Conservation (phyloP, 1,284 basidiomycete species). For the Athelia sp. region DNA sequence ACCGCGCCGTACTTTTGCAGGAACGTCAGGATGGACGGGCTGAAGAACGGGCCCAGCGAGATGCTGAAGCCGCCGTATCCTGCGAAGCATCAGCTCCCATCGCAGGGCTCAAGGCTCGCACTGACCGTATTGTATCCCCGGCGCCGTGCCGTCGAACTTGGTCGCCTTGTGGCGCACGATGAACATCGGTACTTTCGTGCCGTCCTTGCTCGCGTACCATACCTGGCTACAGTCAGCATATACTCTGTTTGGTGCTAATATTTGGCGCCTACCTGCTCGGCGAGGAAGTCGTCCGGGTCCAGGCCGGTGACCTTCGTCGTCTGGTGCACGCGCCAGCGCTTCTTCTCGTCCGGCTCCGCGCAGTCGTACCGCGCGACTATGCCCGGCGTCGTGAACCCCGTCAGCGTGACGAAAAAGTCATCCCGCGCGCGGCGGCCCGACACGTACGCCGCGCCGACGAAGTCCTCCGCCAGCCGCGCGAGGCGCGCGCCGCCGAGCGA, state of each 20-base stretch:
- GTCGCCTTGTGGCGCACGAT: constrained; percentile 75
- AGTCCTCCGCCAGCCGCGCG: constrained; percentile 56
- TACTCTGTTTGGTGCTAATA: neutral
- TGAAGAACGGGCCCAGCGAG: constrained; percentile 71
- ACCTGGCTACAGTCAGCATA: constrained; percentile 32
- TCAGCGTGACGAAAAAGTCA: constrained; percentile 68
- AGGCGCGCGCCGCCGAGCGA: constrained; percentile 54
- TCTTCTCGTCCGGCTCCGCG: constrained; percentile 33
- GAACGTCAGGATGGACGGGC: constrained; percentile 71
- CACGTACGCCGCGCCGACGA: constrained; percentile 66
- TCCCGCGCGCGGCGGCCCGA: constrained; percentile 49
- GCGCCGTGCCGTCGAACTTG: constrained; percentile 70
- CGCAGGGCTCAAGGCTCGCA: constrained; percentile 1
- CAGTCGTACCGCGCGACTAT: constrained; percentile 65
- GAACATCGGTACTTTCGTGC: constrained; percentile 84
- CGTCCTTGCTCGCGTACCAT: constrained; percentile 78
- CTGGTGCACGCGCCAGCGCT: constrained; percentile 57
- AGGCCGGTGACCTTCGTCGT: constrained; percentile 64
- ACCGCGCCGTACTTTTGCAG: constrained; percentile 71
- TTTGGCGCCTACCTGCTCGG: constrained; percentile 48
- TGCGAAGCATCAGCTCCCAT: constrained; percentile 18
- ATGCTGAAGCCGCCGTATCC: constrained; percentile 79
- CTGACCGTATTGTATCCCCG: constrained; percentile 76
- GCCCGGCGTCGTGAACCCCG: constrained; percentile 73
- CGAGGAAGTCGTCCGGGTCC: constrained; percentile 65